Base-by-base conservation (phyloP, 192 early-diverging fungal genomes). In the Backusella circina region DNA sequence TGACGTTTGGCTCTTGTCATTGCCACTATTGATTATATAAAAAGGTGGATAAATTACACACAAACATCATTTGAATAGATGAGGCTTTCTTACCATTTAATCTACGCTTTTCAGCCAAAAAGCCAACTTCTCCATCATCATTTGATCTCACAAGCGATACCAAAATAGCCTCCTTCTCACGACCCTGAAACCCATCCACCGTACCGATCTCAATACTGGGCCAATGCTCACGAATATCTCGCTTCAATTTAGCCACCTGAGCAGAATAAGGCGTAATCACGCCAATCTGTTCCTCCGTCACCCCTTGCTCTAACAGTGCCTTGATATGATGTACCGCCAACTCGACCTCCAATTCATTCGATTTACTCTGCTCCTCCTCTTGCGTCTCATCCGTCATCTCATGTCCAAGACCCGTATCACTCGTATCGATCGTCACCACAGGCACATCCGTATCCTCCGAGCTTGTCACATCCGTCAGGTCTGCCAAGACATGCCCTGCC, bases 131-230 rank as follows among this genome's bases (percentile, higher is more conserved):
- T 5, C 88, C 87, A 16, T 84, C 80, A 16, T 84, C 86, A 77
- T 98, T 98, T 28, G 91, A 92, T 23, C 96, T 82, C 15, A 98
- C 95, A 7, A 96, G 81, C 1, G 91, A 88, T 28, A 98, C 61
- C 9, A 98, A 83, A 31, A 97, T 88, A 0, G 92, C 94, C 76
- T 97, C 93, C 74, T 95, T 95, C 77, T 98, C 96, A 37, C 94
- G 89, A 5, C 96, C 96, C 79, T 97, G 95, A 75, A 96, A 94
- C 1, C 95, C 94, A 77, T 97, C 95, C 3, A 97, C 94, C 4
- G 92, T 90, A 1, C 93, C 94, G 28, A 96, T 90, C 79, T 96
- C 95, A 67, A 95, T 77, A 5, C 77, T 85, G 1, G 89, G 90
- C 70, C 86, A 87, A 67, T 73, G 74, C 31, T 86, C 86, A 41